These are phyloP conservation scores for Ambrosiella xylebori DNA, from an alignment of 2,329 filamentous ascomycete genomes.

Conservation along the genomic window DNA sequence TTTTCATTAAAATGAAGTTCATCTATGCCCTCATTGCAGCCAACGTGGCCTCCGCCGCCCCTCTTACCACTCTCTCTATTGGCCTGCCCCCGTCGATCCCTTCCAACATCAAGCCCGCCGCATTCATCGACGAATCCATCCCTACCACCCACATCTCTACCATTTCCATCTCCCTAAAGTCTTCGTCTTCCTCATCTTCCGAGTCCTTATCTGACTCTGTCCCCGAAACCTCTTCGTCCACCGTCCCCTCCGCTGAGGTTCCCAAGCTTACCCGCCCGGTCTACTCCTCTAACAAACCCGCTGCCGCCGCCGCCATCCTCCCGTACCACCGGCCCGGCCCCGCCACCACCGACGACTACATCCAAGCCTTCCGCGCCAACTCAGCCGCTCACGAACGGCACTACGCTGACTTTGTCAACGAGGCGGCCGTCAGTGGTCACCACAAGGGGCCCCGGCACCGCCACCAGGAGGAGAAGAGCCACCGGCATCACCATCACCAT, in stretches of 20 bases:
- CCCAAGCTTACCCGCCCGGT: neutral
- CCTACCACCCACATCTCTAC: neutral
- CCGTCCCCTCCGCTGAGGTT: neutral
- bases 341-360: constrained; percentile 7
- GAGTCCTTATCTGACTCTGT: neutral
- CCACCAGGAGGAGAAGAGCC: too few relatives aligned
- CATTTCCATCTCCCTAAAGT: neutral
- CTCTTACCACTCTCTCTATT: neutral
- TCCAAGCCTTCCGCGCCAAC: neutral
- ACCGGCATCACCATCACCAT: neutral
- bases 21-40: constrained; percentile 5
- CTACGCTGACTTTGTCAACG: neutral
- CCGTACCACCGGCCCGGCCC: neutral
- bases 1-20: constrained; percentile 4
- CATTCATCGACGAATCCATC: constrained; percentile 1
- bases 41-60: neutral
- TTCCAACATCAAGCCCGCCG: neutral
- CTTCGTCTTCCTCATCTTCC: neutral
- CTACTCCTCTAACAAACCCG: too few relatives aligned
- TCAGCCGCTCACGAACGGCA: neutral
- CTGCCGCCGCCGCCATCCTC: neutral
- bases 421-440: neutral
- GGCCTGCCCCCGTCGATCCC: constrained; percentile 9
- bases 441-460: neutral
- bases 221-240: neutral